Evolutionary conservation across 306 rosid genomes (phyloP).

Genomic region (Parietaria judaica): DNA sequence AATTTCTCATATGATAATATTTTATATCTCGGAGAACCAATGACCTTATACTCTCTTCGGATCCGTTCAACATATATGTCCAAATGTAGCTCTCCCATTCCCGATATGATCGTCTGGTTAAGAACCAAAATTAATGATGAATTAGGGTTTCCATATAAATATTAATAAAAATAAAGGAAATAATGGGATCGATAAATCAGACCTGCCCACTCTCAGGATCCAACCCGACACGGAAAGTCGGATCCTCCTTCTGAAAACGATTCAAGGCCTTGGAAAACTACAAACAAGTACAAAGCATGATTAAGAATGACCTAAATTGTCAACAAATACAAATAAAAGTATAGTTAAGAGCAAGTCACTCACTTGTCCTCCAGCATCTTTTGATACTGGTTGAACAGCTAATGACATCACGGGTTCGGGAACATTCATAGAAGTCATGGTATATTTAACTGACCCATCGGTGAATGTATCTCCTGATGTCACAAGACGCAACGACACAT

Average conservation of each 20-base stretch:
- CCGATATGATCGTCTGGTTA: conserved; percentile 85
- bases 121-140: not conserved
- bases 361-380: conserved; percentile 98
- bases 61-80: conserved; percentile 96
- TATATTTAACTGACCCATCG: conserved; percentile 80
- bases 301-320: conserved; percentile 3
- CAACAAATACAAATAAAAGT: not conserved
- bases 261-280: conserved; percentile 97
- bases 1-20: not conserved
- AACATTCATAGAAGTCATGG: conserved; percentile 99
- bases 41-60: conserved; percentile 86
- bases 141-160: conserved; percentile 1
- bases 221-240: conserved; percentile 96
- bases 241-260: conserved; percentile 96
- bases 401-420: conserved; percentile 99
- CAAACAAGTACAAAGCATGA: conserved; percentile 16
- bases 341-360: conserved; percentile 27
- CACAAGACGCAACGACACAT: conserved; percentile 17
- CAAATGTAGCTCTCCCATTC: conserved; percentile 98
- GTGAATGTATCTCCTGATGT: conserved; percentile 92
- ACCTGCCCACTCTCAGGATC: conserved; percentile 99
- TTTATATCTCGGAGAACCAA: not conserved
- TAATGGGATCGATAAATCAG: conserved; percentile 15
- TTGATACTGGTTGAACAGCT: conserved; percentile 94
- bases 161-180: not conserved